phyloP scores from a whole-genome alignment of 345 rosid genomes.

The Camelina sativa region DNA sequence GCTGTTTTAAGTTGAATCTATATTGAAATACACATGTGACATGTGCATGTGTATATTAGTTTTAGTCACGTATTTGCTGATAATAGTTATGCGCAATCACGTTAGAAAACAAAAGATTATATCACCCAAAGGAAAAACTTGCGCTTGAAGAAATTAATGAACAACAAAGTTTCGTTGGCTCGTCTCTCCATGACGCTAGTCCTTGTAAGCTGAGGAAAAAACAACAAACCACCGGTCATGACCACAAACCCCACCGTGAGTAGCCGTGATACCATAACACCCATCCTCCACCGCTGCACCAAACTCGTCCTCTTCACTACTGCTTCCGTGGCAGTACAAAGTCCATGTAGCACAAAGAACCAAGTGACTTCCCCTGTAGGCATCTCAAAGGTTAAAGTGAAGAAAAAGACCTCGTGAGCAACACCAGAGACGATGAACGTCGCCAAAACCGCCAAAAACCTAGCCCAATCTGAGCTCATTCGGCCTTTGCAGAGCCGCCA shows the following conservation, averaged over 20 bases:
- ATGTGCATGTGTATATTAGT: no score
- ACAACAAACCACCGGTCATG: constrained; percentile 44
- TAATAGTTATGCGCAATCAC: no score
- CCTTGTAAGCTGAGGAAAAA: constrained; percentile 41
- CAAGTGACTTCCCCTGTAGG: constrained; percentile 71
- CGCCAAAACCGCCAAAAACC: background rate
- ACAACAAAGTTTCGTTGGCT: constrained; percentile 22
- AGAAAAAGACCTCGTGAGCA: constrained; percentile 55
- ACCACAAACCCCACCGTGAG: constrained; percentile 38
- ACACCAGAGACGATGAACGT: constrained; percentile 62
- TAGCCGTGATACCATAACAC: constrained; percentile 14
- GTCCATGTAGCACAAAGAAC: constrained; percentile 61
- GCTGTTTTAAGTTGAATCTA: background rate
- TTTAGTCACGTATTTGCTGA: no score
- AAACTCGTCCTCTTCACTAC: constrained; percentile 41
- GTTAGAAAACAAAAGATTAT: no score
- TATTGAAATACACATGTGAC: background rate
- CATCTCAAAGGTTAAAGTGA: constrained; percentile 36
- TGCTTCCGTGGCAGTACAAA: constrained; percentile 50
- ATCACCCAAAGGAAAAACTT: background rate
- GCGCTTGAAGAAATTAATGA: constrained; percentile 12
- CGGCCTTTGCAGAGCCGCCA: background rate
- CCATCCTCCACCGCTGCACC: background rate
- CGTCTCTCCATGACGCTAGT: constrained; percentile 8
- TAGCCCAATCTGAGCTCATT: background rate